phyloP scores from a whole-genome alignment of 140 eudicot species.

The Flaveria floridana region DNA sequence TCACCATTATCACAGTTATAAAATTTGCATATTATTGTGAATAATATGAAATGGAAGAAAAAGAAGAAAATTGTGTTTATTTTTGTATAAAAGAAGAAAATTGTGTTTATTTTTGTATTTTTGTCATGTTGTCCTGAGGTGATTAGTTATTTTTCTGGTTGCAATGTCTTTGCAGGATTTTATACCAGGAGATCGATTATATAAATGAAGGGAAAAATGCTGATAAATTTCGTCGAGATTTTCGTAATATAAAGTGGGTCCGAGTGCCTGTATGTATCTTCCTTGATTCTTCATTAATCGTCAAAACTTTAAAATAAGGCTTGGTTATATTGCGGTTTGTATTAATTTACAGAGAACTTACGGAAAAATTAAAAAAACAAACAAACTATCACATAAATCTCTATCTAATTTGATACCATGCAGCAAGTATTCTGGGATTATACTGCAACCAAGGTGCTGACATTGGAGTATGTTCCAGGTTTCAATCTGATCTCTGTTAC shows the following conservation, averaged over 20 bases:
- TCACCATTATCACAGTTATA: neutral
- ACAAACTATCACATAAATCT: neutral
- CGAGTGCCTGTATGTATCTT: slow-evolving; percentile 94
- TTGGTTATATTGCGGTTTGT: neutral
- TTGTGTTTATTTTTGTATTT: neutral
- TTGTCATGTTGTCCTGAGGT: slow-evolving; percentile 5
- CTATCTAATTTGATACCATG: slow-evolving; percentile 2
- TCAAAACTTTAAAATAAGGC: neutral
- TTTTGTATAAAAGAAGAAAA: neutral
- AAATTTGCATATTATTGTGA: slow-evolving; percentile 12
- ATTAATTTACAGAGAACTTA: neutral
- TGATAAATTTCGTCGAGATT: slow-evolving; percentile 93
- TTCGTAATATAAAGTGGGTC: slow-evolving; percentile 97
- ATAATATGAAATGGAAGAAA: neutral
- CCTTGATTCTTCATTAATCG: slow-evolving; percentile 9
- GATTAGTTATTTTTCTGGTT: slow-evolving; percentile 4
- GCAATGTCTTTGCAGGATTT: slow-evolving; percentile 50
- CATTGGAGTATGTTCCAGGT: slow-evolving; percentile 99
- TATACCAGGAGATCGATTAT: slow-evolving; percentile 95
- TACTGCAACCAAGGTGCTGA: slow-evolving; percentile 88
- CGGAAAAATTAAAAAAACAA: neutral
- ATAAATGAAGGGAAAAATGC: slow-evolving; percentile 98
- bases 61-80: slow-evolving; percentile 8
- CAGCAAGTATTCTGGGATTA: slow-evolving; percentile 94
- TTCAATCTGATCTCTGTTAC: slow-evolving; percentile 27